Base-by-base conservation (phyloP, 192 early-diverging fungal species). In the Backusella circina region DNA sequence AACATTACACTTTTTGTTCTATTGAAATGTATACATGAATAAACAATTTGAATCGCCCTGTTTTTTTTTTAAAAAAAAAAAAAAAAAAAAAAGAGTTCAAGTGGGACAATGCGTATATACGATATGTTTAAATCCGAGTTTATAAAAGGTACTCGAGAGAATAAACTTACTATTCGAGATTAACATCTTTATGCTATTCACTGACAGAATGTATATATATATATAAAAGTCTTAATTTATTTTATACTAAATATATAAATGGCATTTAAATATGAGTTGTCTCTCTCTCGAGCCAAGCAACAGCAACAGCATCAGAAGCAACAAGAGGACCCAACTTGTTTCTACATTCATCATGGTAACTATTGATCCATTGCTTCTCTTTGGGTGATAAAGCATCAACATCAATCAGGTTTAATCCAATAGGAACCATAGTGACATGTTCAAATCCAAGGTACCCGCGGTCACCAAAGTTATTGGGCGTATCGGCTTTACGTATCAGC, bases 291-390 rank as follows among this genome's bases (percentile, higher is more conserved):
- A 99, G 86, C 96, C 96, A 99, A 68, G 91, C 84, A 71, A 89
- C 86, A 32, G 86, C 96, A 32, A 83, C 79, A 36, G 86, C 84
- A 66, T 88, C 89, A 76, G 91, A 81, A 72, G 87, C 75, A 70
- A 99, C 77, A 38, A 95, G 83, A 64, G 95, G 95, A 30, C 88
- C 85, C 13, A 99, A 90, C 80, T 90, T 93, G 31, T 88, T 87
- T 76, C 88, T 86, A 75, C 92, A 93, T 76, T 88, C 83, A 10
- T 79, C 78, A 79, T 99, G 92, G 83, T 97, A 99, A 30, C 75
- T 76, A 79, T 99, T 94, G 66, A 99, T 79, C 96, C 97, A 99
- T 72, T 91, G 80, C 21, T 83, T 82, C 82, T 99, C 97, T 31
- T 81, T 84, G 23, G 83, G 81, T 21, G 87, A 88, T 57, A 98